Base-by-base conservation (phyloP, 352 stramenopile genomes). In the Pythium periplocum region DNA sequence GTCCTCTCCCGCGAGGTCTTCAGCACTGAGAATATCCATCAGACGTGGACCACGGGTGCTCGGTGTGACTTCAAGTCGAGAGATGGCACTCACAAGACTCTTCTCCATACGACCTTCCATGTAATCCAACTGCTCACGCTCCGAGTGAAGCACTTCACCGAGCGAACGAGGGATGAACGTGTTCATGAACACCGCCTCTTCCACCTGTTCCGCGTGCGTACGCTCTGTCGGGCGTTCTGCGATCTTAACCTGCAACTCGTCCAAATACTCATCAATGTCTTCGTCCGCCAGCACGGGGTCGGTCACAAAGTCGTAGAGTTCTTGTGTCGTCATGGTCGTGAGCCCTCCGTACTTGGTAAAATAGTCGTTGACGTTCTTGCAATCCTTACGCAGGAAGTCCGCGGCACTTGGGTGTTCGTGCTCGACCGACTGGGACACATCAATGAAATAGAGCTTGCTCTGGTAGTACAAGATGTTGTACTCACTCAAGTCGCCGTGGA, bases 381-480 rank as follows among this genome's bases (percentile, higher is more conserved):
- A 97, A 79, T 99, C 97, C 61, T 98, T 99, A 35, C 96, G 89
- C 46, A 99, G 69, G 68, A 99, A 99, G 46, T 99, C 94, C 46
- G 98, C 77, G 1, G 97, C 95, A 33, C 90, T 94, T 30, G 97
- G 97, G 78, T 99, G 97, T 64, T 99, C 95, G 69, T 97, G 81
- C 68, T 99, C 96, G 8, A 99, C 97, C 33, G 95, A 98, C 79
- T 99, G 97, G 8, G 87, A 98, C 10, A 99, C 97, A 68, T 99
- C 97, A 69, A 99, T 99, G 48, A 99, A 97, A 68, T 96, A 98
- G 12, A 98, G 75, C 59, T 95, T 73, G 48, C 83, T 88, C 57
- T 98, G 79, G 73, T 98, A 96, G 85, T 98, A 99, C n/a, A 99
- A 71, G 36, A 99, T 83, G 74, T 99, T 99, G 82, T 99, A 99